Base-by-base conservation (phyloP, 768 basidiomycete genomes). In the Sutorius australiensis region DNA sequence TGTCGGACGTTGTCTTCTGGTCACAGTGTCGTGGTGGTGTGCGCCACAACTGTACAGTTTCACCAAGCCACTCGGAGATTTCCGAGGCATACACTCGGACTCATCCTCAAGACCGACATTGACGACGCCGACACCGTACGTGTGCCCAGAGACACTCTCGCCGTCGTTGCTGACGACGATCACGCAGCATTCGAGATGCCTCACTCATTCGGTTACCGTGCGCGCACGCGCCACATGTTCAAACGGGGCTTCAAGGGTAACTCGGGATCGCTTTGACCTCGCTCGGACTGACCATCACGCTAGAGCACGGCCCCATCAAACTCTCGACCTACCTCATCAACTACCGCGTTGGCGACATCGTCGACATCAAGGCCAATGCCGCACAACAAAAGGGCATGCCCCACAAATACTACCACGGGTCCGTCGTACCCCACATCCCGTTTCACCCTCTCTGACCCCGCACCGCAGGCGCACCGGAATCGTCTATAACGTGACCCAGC, bases 201-300 rank as follows among this genome's bases (percentile, higher is more conserved):
- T 80, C 93, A 98, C 92, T 98, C 95, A 53, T 99, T 87, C 84
- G 95, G 95, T 92, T 92, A 95, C 81, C 88, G 95, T 73, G 95
- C 95, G 89, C 94, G 95, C 67, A 98, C 95, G 87, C 94, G 95
- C 86, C 80, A 95, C 79, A 97, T 98, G 95, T 98, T 99, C 90
- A 94, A 91, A 85, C 82, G 90, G 79, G 89, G 86, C 69, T 98
- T 98, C 88, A 95, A 95, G 84, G 85, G 94, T 95, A 74, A 66
- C 81, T 72, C 56, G 46, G 50, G 45, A 57, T 43, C 0, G 0
- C 31, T 38, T 24, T 4, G 24, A 49, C 45, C 55, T 53, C 55
- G 17, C 27, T 16, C 9, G 24, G 32, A 49, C 53, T 54, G n/a
- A 58, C 51, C 16, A 41, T 46, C 17, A 24, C 39, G 46, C 33